Evolutionary conservation across 1,284 basidiomycete species (phyloP).

Genomic region (Ceratobasidium sp.): DNA sequence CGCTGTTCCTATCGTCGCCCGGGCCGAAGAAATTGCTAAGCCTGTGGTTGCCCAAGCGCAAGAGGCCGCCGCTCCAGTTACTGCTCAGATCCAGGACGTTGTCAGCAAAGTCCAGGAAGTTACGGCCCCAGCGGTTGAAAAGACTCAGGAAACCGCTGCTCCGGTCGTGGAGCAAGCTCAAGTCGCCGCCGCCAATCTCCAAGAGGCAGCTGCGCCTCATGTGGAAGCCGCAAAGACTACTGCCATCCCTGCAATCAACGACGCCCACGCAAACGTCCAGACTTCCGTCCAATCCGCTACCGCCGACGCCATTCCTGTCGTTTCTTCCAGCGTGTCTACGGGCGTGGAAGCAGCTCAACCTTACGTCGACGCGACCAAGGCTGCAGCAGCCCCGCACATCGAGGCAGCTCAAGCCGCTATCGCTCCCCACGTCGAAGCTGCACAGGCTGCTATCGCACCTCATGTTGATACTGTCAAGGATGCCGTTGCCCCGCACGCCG

Average conservation of each 20-base stretch:
- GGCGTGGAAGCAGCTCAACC: conserved; percentile 18
- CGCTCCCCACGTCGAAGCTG: conserved; percentile 36
- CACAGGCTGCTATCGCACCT: conserved; percentile 44
- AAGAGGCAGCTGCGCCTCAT: conserved; percentile 31
- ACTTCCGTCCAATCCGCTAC: conserved; percentile 27
- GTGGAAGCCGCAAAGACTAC: conserved; percentile 35
- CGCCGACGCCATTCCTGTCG: conserved; percentile 40
- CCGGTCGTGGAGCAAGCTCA: conserved; percentile 31
- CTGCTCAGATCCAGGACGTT: conserved; percentile 4
- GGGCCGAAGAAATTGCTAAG: conserved; percentile 24
- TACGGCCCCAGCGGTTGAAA: conserved; percentile 17
- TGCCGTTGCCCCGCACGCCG: conserved; percentile 26
- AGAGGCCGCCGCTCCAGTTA: conserved; percentile 24
- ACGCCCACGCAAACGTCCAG: conserved; percentile 24
- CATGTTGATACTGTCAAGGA: conserved; percentile 22
- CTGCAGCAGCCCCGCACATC: conserved; percentile 25
- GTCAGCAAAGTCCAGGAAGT: conserved; percentile 31
- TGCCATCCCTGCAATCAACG: conserved; percentile 36
- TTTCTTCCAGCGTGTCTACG: conserved; percentile 1
- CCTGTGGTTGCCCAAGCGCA: conserved; percentile 14
- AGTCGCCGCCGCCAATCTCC: background rate
- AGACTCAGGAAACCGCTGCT: conserved; percentile 18
- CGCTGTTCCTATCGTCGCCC: conserved; percentile 9
- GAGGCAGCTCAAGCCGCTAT: conserved; percentile 30
- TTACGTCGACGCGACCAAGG: conserved; percentile 34